Conservation (phyloP, 805 yeast species). For the Kregervanrija pseudodelftensis region DNA sequence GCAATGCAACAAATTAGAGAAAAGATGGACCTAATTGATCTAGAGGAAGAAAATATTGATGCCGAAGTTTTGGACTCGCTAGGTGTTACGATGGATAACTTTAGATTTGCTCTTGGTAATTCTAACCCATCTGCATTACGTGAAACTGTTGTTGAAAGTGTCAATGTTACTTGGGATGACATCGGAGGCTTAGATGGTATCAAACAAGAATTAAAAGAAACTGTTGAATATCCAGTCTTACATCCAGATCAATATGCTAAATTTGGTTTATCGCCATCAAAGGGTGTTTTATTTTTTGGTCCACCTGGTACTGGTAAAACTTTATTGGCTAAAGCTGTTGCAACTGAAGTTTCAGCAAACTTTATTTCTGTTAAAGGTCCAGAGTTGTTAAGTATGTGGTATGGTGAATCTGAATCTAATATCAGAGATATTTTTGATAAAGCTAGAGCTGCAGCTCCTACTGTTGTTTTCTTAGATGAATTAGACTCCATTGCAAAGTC, state of each 20-base stretch:
- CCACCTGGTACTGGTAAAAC: slow-evolving; percentile 99
- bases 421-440: slow-evolving; percentile 97
- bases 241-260: slow-evolving; percentile 99
- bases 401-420: slow-evolving; percentile 96
- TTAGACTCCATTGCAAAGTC: slow-evolving; percentile 96
- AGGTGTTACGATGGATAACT: slow-evolving; percentile 98
- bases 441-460: slow-evolving; percentile 99
- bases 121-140: slow-evolving; percentile 98
- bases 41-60: slow-evolving; percentile 94
- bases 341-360: slow-evolving; percentile 97
- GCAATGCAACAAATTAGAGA: slow-evolving; percentile 99
- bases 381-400: slow-evolving; percentile 96
- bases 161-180: slow-evolving; percentile 98
- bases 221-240: slow-evolving; percentile 97
- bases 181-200: slow-evolving; percentile 97
- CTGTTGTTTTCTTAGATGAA: slow-evolving; percentile 97
- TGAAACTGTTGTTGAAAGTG: slow-evolving; percentile 98
- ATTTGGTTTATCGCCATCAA: slow-evolving; percentile 95
- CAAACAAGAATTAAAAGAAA: slow-evolving; percentile 95
- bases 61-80: slow-evolving; percentile 94
- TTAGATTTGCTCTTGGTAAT: slow-evolving; percentile 94
- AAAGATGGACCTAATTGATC: slow-evolving; percentile 95
- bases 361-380: slow-evolving; percentile 97
- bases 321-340: slow-evolving; percentile 95
- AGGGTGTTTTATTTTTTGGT: slow-evolving; percentile 97